Conservation (phyloP, 139 green algal genomes). For the Raphidocelis subcapitata region DNA sequence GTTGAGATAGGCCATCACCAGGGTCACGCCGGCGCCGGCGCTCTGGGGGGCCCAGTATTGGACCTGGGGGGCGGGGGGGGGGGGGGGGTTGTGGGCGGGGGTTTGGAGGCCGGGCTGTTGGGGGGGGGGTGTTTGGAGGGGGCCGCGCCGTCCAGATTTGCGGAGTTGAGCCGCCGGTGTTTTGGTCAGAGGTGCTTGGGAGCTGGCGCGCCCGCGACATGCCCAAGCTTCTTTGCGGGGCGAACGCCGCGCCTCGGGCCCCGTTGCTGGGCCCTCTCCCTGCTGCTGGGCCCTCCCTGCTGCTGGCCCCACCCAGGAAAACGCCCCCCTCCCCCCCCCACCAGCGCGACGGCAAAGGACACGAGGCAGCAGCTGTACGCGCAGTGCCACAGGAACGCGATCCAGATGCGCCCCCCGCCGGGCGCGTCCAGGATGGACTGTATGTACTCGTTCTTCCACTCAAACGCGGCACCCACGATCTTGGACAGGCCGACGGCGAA, state of each 20-base stretch:
- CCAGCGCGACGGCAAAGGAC: slow-evolving; percentile 23
- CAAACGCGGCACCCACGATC: slow-evolving; percentile 28
- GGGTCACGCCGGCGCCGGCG: slow-evolving; percentile 78
- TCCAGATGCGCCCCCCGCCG: slow-evolving; percentile 10
- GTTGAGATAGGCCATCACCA: slow-evolving; percentile 87
- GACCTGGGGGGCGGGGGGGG: slow-evolving; percentile 45
- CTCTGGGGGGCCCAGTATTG: slow-evolving; percentile 72
- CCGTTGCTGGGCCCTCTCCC: no score
- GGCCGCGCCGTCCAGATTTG: no score
- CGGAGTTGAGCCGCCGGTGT: no score
- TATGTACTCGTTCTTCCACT: slow-evolving; percentile 41
- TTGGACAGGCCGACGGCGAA: slow-evolving; percentile 49
- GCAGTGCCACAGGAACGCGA: slow-evolving; percentile 12
- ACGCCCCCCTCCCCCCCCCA: neutral
- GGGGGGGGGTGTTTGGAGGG: no score
- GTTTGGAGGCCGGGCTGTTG: no score
- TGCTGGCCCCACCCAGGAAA: neutral
- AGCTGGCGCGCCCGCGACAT: no score
- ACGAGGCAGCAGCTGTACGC: slow-evolving; percentile 22
- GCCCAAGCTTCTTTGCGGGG: no score
- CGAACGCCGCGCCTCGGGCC: no score
- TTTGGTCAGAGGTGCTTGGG: no score
- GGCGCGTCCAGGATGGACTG: slow-evolving; percentile 26
- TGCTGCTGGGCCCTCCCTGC: no score
- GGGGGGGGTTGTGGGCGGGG: no score